phyloP scores from a whole-genome alignment of 176 grass and related monocot species.

The Aegilops longissima region DNA sequence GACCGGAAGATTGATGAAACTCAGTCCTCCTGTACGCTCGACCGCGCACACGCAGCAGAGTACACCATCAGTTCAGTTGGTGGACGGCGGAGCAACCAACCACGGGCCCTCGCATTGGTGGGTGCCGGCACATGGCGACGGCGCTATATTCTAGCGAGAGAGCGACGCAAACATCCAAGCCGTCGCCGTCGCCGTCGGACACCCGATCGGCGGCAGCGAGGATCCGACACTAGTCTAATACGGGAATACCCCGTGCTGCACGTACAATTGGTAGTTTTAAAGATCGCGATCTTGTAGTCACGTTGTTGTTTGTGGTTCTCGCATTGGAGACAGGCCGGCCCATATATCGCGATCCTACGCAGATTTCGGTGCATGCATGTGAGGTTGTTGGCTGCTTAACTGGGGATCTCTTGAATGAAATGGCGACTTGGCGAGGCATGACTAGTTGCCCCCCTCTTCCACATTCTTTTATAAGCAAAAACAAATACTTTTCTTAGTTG shows the following conservation, averaged over 20 bases:
- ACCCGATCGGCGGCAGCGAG: background rate
- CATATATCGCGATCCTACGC: constrained; percentile 7
- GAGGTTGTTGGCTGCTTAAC: constrained; percentile 8
- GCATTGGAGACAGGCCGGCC: constrained; percentile 30
- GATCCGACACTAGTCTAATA: background rate
- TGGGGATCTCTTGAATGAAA: background rate
- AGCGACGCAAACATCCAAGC: background rate
- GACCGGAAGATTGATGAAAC: background rate
- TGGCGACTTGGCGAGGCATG: background rate
- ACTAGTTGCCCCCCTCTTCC: background rate
- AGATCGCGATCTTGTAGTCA: constrained; percentile 15
- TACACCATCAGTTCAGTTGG: constrained; percentile 29
- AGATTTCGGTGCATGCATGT: constrained; percentile 20
- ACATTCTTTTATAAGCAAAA: background rate
- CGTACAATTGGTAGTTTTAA: background rate
- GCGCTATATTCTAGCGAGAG: background rate
- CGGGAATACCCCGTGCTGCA: background rate
- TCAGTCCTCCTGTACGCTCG: background rate
- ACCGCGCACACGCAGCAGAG: background rate
- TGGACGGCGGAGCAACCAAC: constrained; percentile 26
- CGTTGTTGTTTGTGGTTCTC: background rate
- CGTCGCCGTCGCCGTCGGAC: constrained; percentile 3
- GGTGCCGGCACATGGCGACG: constrained; percentile 39
- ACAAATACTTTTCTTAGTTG: too few relatives aligned
- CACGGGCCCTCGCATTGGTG: constrained; percentile 13